A percentile compares a stretch with the other conserved stretches of the same genome.
These are phyloP conservation scores for Tolypocladium guangdongense DNA, from an alignment of 2,329 filamentous ascomycete species.

Conservation along the genomic window DNA sequence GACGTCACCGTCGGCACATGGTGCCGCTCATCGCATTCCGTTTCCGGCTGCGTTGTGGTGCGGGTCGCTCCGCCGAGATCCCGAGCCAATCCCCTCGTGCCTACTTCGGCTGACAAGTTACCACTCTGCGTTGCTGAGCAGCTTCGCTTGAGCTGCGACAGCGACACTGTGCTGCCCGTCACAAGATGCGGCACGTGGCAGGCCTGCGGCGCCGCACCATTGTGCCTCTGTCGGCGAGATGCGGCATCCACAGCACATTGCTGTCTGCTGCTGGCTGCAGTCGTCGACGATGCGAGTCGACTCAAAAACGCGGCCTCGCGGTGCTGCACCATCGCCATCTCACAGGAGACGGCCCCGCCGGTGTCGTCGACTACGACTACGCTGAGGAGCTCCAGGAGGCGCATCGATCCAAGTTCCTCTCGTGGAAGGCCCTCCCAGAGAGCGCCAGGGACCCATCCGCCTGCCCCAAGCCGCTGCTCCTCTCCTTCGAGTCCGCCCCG, in stretches of 20 bases:
- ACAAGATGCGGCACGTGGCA: background rate
- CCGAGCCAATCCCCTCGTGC: background rate
- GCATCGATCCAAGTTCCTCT: conserved; percentile 21
- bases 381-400: conserved; percentile 21
- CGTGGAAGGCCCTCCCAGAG: conserved; percentile 20
- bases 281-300: background rate
- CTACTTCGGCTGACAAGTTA: too few species aligned
- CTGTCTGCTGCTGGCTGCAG: background rate
- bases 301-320: conserved; percentile 1
- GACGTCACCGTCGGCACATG: too few species aligned
- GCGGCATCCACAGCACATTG: background rate
- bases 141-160: background rate
- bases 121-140: background rate
- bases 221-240: background rate
- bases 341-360: conserved; percentile 6
- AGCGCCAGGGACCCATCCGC: conserved; percentile 10
- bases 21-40: too few species aligned
- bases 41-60: too few species aligned
- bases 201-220: background rate
- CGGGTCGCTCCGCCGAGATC: background rate
- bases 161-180: background rate
- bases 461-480: conserved; percentile 55
- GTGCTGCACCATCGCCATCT: conserved; percentile 22
- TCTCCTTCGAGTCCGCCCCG: conserved; percentile 73
- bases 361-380: conserved; percentile 18